phyloP scores from a whole-genome alignment of 108 stramenopile species.

The Halocafeteria seosinensis region DNA sequence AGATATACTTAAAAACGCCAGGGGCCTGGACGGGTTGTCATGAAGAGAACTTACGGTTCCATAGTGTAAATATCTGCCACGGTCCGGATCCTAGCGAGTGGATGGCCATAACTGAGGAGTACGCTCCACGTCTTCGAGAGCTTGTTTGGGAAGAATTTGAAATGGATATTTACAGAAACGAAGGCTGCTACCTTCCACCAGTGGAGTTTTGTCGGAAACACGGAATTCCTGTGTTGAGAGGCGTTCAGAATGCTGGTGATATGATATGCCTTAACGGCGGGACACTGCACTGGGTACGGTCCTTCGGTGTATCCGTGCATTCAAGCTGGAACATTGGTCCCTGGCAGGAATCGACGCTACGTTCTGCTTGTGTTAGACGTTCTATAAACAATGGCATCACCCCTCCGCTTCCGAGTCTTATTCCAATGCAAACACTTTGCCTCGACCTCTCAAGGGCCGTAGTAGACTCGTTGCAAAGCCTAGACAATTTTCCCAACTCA shows the following conservation, averaged over 20 bases:
- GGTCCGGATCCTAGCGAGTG: background rate
- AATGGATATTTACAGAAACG: background rate
- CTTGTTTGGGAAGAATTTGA: background rate
- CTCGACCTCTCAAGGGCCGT: background rate
- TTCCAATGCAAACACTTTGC: background rate
- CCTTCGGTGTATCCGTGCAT: background rate
- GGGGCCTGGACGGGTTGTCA: background rate
- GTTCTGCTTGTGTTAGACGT: background rate
- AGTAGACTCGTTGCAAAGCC: background rate
- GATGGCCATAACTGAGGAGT: background rate
- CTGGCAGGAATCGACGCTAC: background rate
- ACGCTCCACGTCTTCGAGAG: background rate
- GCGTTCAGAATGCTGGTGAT: background rate
- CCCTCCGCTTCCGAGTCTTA: background rate
- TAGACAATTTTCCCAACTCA: too few species aligned
- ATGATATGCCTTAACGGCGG: background rate
- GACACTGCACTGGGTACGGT: background rate
- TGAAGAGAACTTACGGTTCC: constrained; percentile 2
- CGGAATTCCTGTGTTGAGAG: background rate
- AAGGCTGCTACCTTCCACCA: background rate
- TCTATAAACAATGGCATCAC: background rate
- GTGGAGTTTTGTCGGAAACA: background rate
- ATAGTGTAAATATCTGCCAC: background rate
- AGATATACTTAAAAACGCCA: background rate
- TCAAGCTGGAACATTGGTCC: background rate